Conservation (phyloP, 345 rosid species). For the Melaleuca quinquenervia region DNA sequence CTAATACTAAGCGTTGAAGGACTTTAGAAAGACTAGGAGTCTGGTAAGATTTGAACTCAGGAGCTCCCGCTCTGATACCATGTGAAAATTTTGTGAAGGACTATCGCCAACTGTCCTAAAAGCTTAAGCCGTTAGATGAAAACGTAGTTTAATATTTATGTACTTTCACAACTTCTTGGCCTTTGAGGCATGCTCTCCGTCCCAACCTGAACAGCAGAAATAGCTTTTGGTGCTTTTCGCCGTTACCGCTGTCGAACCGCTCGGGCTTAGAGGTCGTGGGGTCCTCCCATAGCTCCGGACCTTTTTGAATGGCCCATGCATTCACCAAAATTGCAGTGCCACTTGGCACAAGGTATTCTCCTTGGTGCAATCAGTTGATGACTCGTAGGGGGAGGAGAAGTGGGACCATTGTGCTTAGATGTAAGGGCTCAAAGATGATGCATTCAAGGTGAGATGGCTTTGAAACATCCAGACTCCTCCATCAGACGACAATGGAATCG, state of each 20-base stretch:
- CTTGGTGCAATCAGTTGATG: constrained; percentile 21
- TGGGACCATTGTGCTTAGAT: constrained; percentile 25
- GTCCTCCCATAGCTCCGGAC: constrained; percentile 29
- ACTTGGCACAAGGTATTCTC: constrained; percentile 25
- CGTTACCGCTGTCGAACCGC: neutral
- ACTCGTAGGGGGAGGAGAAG: constrained; percentile 17
- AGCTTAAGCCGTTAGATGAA: too few relatives aligned
- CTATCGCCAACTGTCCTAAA: too few relatives aligned
- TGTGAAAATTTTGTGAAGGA: too few relatives aligned
- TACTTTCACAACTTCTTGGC: too few relatives aligned
- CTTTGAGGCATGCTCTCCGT: constrained; percentile 5
- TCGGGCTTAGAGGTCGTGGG: constrained; percentile 19
- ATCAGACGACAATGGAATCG: constrained; percentile 11
- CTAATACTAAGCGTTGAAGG: too few relatives aligned
- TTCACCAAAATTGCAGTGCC: constrained; percentile 24
- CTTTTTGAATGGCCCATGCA: constrained; percentile 41
- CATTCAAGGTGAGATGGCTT: constrained; percentile 24
- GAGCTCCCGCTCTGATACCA: too few relatives aligned
- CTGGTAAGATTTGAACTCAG: too few relatives aligned
- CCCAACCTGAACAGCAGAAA: constrained; percentile 10
- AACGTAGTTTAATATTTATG: too few relatives aligned
- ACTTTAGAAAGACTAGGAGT: too few relatives aligned
- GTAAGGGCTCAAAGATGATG: constrained; percentile 22
- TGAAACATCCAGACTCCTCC: constrained; percentile 16
- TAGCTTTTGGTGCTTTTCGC: neutral